These are phyloP conservation scores for Penicillium argentinense DNA, from an alignment of 495 filamentous ascomycete genomes.

Conservation along the genomic window DNA sequence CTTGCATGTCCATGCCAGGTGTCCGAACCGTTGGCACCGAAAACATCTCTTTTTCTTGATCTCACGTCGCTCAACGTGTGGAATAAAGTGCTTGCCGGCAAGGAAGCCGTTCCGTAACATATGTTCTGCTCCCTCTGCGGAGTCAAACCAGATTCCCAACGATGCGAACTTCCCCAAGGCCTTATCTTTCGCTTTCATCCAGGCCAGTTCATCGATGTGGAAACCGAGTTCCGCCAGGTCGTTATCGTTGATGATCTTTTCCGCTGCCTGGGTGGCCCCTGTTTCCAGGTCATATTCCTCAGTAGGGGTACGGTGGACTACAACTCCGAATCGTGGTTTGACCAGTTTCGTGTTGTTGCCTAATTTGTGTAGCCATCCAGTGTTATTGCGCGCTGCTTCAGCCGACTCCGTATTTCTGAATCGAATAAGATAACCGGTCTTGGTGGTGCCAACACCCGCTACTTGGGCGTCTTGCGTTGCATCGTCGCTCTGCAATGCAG, in stretches of 20 bases:
- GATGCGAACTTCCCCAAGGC: slow-evolving; percentile 16
- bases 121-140: slow-evolving; percentile 19
- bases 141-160: slow-evolving; percentile 25
- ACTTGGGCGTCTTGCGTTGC: slow-evolving; percentile 18
- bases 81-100: slow-evolving; percentile 19
- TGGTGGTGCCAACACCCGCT: slow-evolving; percentile 17
- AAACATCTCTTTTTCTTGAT: slow-evolving; percentile 26
- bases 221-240: slow-evolving; percentile 15
- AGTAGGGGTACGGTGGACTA: slow-evolving; percentile 24
- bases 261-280: slow-evolving; percentile 1
- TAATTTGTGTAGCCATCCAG: slow-evolving; percentile 10
- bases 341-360: slow-evolving; percentile 24
- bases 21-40: slow-evolving; percentile 27
- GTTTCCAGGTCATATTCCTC: slow-evolving; percentile 21
- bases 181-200: slow-evolving; percentile 23
- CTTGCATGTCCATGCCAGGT: slow-evolving; percentile 33
- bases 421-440: slow-evolving; percentile 23
- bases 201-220: slow-evolving; percentile 24
- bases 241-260: slow-evolving; percentile 29
- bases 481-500: slow-evolving; percentile 9
- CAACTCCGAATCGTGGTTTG: slow-evolving; percentile 17
- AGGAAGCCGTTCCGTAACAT: slow-evolving; percentile 24
- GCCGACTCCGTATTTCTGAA: slow-evolving; percentile 21
- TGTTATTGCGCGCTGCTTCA: slow-evolving; percentile 16
- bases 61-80: slow-evolving; percentile 14